Base-by-base conservation (phyloP, 2,329 filamentous ascomycete species). In the Fusarium miscanthi region DNA sequence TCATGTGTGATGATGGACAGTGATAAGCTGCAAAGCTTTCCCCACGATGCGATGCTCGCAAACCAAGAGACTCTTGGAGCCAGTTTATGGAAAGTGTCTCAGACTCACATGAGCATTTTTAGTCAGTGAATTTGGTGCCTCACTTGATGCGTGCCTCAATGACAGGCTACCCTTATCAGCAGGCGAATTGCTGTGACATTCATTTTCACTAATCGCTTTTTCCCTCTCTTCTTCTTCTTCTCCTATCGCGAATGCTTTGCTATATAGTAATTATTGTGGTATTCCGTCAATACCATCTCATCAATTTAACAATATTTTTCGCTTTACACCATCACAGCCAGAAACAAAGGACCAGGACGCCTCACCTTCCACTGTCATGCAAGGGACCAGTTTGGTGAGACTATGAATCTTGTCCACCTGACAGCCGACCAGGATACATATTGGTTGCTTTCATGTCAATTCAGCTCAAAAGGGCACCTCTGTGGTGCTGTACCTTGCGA, bases 381-480 rank as follows among this genome's bases (percentile, higher is more conserved):
- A 76, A 76, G 74, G 74, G 61, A 76, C 74, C 63, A 74, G 62
- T 46, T 53, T 65, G 60, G 66, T 73, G 58, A 67, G 69, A 74
- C 62, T 40, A 54, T 48, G 53, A 53, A 63, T 66, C 57, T 54
- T 52, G 51, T 33, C 49, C 61, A 63, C 61, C 43, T 73, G 70
- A 71, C 56, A 33, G 57, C 23, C 23, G 48, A 71, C 59, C 40
- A 40, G 70, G 58, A 67, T 71, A 48, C n/a, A 54, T 53, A 68
- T 68, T 71, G 62, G 66, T 46, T 56, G n/a, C 46, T 51, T 38
- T 64, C 53, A 41, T 51, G 53, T 52, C 43, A 63, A 56, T 27
- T 33, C 66, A 41, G 63, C 70, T 70, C 16, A 62, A 70, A 66
- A n/a, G 35, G 57, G 65, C 43, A 73, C 49, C 40, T 45, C 43